Evolutionary conservation across 2,329 filamentous ascomycete species (phyloP), one percentile per base, ranked within the genome.

Genomic region (Colletotrichum chrysophilum): DNA sequence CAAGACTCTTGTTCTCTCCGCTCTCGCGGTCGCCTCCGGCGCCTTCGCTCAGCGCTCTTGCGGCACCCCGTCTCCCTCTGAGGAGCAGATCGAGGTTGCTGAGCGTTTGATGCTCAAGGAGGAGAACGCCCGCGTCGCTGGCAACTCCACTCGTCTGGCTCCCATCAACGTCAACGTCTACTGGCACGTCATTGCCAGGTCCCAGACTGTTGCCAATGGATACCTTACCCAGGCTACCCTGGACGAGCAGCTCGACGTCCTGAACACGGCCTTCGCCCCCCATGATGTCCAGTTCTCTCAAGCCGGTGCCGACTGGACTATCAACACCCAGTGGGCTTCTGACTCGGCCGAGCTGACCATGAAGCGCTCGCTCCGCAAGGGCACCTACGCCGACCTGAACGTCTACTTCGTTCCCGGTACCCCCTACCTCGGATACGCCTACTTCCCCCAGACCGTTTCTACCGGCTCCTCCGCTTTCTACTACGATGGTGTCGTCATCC

Each of bases 251-350:
- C 78, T 90, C 16, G 76, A 80, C 6, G 84, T 85, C 28, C 78
- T 90, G 78, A 90, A 90, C 79, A 74, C 78, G 1, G 86, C 85
- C 13, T 90, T 86, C 76, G 82, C 82, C 14, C 82, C 84, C 1
- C 83, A 88, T 30, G 84, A 85, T 66, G 83, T 90, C 74, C 80
- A 80, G 3, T 91, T 90, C 80, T 84, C 82, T 24, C 84, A 88
- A 56, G 82, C 85, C 32, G 84, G 83, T 67, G 87, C 81, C 18
- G 85, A 86, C 72, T 86, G 83, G 78, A 89, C 88, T 32, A 81
- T 89, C 78, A 89, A 91, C 83, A 48, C 81, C 26, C 80, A 81
- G 78, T 91, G 88, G 87, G 87, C 87, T 48, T 77, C 76, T 14
- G 88, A 87, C 30, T 81, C 81, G 4, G 76, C 78, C 14, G 85